Evolutionary conservation across 1,284 basidiomycete genomes (phyloP), one percentile per base, ranked within the genome.

Genomic region (Ceratobasidium sp.): DNA sequence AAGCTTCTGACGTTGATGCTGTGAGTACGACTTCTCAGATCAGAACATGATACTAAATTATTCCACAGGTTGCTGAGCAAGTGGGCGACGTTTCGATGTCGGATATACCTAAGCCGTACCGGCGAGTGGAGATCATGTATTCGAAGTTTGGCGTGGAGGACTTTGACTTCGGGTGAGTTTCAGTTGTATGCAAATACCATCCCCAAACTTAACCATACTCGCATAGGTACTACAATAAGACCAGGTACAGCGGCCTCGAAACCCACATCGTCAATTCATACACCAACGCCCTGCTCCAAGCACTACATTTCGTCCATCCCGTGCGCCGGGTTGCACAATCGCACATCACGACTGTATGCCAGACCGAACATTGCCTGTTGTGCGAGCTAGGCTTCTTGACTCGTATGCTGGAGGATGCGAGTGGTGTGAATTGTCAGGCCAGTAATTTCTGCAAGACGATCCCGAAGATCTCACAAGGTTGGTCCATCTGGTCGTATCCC

Each of bases 121-220:
- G 93, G 54, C 91, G 92, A 78, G 95, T 98, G 49, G 95, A 98
- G 81, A 99, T 99, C 79, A 95, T 98, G 82, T 99, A 99, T 81
- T 97, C 95, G 58, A 95, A 95, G 78, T 99, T 99, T 77, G 97
- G 97, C n/a, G 94, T 98, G 30, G 97, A 97, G 80, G 97, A 99
- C 82, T 99, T 99, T 79, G 98, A 99, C 81, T 99, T 99, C 79
- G 96, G 87, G 93, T 94, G 78, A 73, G 84, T 79, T 21, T 44
- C 28, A 14, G 38, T 49, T 43, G n/a, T 47, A 61, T 35, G 26
- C 28, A 8, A 16, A 30, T 41, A 18, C 16, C 64, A 44, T 46
- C 58, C 18, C n/a, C 64, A 28, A 47, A 28, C 8, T 70, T 49
- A 54, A 52, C 70, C 18, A 73, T 28, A 58, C 26, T 52, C 61